phyloP scores from a whole-genome alignment of 179 eudicot genomes.

The Patellifolia procumbens region DNA sequence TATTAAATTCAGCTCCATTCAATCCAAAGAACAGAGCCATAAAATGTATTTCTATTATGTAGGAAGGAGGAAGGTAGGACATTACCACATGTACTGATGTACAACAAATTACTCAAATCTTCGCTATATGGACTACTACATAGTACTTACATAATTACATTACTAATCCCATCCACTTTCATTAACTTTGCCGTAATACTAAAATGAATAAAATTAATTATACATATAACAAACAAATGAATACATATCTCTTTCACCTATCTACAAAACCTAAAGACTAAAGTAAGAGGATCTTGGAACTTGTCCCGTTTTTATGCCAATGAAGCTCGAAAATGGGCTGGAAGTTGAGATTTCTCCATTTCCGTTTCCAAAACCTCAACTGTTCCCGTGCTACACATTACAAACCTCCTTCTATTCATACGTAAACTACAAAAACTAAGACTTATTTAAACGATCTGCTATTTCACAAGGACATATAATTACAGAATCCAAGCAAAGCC shows the following conservation, averaged over 20 bases:
- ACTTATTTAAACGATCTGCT: constrained; percentile 14
- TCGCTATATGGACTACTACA: neutral
- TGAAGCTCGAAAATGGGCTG: no score
- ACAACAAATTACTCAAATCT: neutral
- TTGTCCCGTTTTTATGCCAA: no score
- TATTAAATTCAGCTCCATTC: no score
- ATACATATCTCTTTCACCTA: neutral
- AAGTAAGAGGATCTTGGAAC: no score
- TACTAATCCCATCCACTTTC: neutral
- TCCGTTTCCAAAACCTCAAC: no score
- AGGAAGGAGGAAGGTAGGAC: neutral
- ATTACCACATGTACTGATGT: neutral
- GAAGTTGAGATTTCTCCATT: no score
- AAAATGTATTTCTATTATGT: no score
- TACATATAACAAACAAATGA: neutral
- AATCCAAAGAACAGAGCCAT: no score
- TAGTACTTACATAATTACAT: neutral
- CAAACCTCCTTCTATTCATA: neutral
- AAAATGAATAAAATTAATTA: neutral
- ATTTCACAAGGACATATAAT: constrained; percentile 45
- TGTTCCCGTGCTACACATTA: no score
- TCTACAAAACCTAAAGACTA: constrained; percentile 5
- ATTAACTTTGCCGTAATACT: no score
- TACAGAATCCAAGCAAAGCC: constrained; percentile 64
- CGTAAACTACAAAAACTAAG: constrained; percentile 7